These are phyloP conservation scores for Myotisia sp. DNA, from an alignment of 2,329 filamentous ascomycete species.

Conservation along the genomic window DNA sequence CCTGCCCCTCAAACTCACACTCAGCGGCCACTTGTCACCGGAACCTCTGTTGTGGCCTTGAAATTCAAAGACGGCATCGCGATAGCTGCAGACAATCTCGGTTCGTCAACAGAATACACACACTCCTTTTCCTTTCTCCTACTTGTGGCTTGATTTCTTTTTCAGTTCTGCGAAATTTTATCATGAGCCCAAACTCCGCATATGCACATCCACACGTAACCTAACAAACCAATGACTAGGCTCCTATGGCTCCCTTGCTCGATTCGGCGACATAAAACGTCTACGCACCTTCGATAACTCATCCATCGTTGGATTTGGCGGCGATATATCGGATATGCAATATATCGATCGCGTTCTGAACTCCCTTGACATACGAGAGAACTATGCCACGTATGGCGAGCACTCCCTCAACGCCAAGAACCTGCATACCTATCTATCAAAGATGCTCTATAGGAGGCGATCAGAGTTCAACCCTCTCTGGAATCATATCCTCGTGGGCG, in stretches of 20 bases:
- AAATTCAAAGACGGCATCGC: slow-evolving; percentile 96
- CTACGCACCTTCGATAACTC: slow-evolving; percentile 75
- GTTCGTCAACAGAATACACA: slow-evolving; percentile 32
- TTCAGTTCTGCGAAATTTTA: neutral
- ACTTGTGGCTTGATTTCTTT: neutral
- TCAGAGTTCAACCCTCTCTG: slow-evolving; percentile 94
- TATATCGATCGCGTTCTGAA: slow-evolving; percentile 83
- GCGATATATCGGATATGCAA: slow-evolving; percentile 98
- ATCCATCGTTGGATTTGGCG: slow-evolving; percentile 82
- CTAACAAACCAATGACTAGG: slow-evolving; percentile 39
- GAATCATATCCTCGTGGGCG: slow-evolving; percentile 88
- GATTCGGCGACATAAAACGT: slow-evolving; percentile 93
- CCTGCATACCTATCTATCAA: slow-evolving; percentile 89
- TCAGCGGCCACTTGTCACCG: slow-evolving; percentile 84
- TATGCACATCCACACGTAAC: neutral
- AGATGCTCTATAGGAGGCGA: slow-evolving; percentile 90
- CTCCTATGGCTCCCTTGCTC: slow-evolving; percentile 91
- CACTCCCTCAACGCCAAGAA: slow-evolving; percentile 69
- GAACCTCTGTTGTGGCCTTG: slow-evolving; percentile 84
- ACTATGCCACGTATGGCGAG: slow-evolving; percentile 45
- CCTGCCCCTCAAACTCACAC: slow-evolving; percentile 67
- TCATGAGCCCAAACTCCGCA: neutral
- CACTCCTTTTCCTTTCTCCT: neutral
- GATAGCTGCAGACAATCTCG: slow-evolving; percentile 91
- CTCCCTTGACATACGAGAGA: slow-evolving; percentile 71